Percentiles rank a stretch among this genome's conserved stretches.
Evolutionary conservation across 2,329 filamentous ascomycete species (phyloP).

Genomic region (Leptographium flavum): DNA sequence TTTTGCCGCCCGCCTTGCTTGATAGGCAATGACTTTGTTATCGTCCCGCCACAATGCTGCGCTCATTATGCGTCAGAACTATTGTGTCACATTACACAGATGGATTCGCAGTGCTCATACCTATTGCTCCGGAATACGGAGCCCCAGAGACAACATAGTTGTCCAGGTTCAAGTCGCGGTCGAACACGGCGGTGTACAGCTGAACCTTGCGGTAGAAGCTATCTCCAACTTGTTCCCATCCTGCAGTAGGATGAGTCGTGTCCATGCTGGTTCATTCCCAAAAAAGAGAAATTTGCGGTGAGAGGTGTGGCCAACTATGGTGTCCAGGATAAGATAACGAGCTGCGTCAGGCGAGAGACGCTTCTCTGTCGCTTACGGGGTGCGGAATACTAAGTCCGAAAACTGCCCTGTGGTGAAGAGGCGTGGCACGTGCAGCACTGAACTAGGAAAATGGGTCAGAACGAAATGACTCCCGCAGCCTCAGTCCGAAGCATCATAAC

Average conservation of each 20-base stretch:
- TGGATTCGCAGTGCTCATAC: constrained; percentile 31
- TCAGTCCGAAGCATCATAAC: neutral
- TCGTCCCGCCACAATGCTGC: constrained; percentile 81
- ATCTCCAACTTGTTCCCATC: constrained; percentile 90
- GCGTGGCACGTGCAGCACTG: neutral
- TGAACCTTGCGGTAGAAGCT: constrained; percentile 91
- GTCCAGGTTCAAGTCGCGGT: constrained; percentile 85
- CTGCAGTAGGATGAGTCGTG: constrained; percentile 55
- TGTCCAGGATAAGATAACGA: no score
- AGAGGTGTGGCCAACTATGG: neutral
- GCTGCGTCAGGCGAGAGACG: neutral
- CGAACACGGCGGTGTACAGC: constrained; percentile 86
- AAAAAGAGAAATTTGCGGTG: constrained; percentile 1
- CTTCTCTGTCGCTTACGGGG: neutral
- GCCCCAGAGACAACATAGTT: constrained; percentile 87
- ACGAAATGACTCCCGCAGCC: neutral
- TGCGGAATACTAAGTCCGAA: neutral
- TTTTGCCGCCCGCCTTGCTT: constrained; percentile 56
- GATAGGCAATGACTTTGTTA: constrained; percentile 65
- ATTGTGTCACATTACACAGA: neutral
- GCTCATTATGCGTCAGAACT: neutral
- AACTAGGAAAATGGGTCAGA: neutral
- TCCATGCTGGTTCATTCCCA: constrained; percentile 29
- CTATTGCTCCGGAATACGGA: constrained; percentile 84
- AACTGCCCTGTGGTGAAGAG: neutral